Evolutionary conservation across 1,139 yeast genomes (phyloP).

Genomic region (Hansenula lynferdii): DNA sequence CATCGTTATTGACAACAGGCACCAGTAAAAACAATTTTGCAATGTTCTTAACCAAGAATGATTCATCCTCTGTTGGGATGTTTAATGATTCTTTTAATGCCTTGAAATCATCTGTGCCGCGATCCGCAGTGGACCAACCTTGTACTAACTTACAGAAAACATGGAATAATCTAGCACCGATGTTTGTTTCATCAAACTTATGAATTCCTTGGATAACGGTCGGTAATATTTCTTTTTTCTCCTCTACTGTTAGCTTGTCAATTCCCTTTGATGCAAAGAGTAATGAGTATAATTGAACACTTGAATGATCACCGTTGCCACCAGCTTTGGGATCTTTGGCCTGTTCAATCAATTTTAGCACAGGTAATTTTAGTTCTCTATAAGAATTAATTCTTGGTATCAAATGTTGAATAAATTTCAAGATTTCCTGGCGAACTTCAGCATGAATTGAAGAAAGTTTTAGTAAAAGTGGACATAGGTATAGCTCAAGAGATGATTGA

Average conservation of each 20-base stretch:
- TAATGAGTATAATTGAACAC: slow-evolving; percentile 61
- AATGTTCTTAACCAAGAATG: slow-evolving; percentile 43
- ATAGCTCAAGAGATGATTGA: slow-evolving; percentile 53
- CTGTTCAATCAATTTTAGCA: slow-evolving; percentile 56
- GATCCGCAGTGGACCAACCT: slow-evolving; percentile 45
- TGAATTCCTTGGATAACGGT: slow-evolving; percentile 43
- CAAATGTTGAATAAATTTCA: slow-evolving; percentile 61
- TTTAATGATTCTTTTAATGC: slow-evolving; percentile 28
- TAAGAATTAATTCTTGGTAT: slow-evolving; percentile 64
- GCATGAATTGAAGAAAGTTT: slow-evolving; percentile 72
- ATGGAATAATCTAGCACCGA: slow-evolving; percentile 58
- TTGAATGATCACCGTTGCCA: slow-evolving; percentile 41
- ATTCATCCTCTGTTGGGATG: slow-evolving; percentile 28
- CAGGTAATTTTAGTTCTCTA: slow-evolving; percentile 53
- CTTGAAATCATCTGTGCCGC: slow-evolving; percentile 41
- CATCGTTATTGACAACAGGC: slow-evolving; percentile 35
- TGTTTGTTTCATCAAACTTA: slow-evolving; percentile 24
- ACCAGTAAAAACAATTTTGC: slow-evolving; percentile 53
- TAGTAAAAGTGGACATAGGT: slow-evolving; percentile 71
- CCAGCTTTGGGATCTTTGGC: slow-evolving; percentile 49
- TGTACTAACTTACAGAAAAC: slow-evolving; percentile 52
- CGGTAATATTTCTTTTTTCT: slow-evolving; percentile 39
- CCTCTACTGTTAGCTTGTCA: slow-evolving; percentile 39
- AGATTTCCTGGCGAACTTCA: slow-evolving; percentile 64
- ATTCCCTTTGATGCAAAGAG: slow-evolving; percentile 64